Evolutionary conservation across 139 green algal species (phyloP).

Genomic region (Medakamo hakoo): DNA sequence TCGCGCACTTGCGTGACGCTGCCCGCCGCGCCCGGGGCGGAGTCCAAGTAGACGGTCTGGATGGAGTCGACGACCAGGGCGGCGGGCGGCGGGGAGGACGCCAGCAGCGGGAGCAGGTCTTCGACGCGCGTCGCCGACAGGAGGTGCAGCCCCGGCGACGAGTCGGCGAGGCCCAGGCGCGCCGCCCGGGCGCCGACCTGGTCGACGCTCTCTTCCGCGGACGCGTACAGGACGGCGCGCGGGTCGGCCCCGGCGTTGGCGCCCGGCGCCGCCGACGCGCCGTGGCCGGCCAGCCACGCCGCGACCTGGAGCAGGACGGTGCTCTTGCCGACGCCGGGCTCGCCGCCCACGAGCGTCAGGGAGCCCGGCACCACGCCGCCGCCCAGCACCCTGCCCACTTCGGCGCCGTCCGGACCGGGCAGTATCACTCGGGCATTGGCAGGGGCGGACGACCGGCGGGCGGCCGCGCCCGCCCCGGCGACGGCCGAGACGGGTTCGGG

Average conservation of each 20-base stretch:
- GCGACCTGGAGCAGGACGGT: conserved; percentile 85
- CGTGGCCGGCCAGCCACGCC: background rate
- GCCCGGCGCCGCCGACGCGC: background rate
- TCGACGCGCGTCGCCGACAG: conserved; percentile 13
- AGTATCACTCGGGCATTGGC: conserved; percentile 29
- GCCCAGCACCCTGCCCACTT: conserved; percentile 71
- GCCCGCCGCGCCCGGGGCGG: conserved; percentile 43
- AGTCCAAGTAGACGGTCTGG: conserved; percentile 79
- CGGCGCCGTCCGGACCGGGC: conserved; percentile 24
- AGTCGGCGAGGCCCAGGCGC: conserved; percentile 39
- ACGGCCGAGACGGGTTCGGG: conserved; percentile 2
- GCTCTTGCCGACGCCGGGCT: conserved; percentile 91
- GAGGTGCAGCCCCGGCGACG: conserved; percentile 3
- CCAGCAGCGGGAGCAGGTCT: background rate
- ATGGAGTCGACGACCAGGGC: conserved; percentile 86
- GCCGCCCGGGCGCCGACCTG: conserved; percentile 51
- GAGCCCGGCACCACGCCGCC: conserved; percentile 78
- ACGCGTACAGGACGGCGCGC: conserved; percentile 56
- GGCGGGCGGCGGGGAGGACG: background rate
- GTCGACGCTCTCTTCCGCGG: conserved; percentile 51
- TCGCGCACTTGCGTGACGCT: conserved; percentile 72
- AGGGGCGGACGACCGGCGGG: conserved; percentile 11
- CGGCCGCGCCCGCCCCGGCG: conserved; percentile 26
- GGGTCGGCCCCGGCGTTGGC: conserved; percentile 2
- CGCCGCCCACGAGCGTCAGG: conserved; percentile 78